Evolutionary conservation across 2,329 filamentous ascomycete genomes (phyloP).

Genomic region (Ceratocystis variospora): DNA sequence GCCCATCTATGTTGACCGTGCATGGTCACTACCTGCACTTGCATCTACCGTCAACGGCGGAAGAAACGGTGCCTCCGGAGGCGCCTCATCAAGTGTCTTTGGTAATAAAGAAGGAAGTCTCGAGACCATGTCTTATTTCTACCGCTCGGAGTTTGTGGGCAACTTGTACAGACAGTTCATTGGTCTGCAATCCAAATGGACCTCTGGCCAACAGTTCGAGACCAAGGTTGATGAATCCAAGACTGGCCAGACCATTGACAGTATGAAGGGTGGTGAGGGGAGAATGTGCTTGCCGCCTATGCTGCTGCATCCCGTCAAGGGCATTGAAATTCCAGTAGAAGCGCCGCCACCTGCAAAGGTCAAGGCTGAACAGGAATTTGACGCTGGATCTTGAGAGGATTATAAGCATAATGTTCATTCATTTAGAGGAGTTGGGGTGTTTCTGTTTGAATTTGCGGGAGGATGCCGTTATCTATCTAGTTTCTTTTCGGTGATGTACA

Average conservation of each 20-base stretch:
- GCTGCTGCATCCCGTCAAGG: slow-evolving; percentile 79
- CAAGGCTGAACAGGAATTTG: slow-evolving; percentile 28
- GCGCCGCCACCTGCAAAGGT: slow-evolving; percentile 36
- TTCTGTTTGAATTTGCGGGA: slow-evolving; percentile 3
- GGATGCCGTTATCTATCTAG: background rate
- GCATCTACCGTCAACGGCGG: slow-evolving; percentile 70
- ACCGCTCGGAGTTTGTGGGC: slow-evolving; percentile 67
- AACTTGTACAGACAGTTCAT: slow-evolving; percentile 79
- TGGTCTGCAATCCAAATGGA: slow-evolving; percentile 64
- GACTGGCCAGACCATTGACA: slow-evolving; percentile 34
- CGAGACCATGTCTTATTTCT: slow-evolving; percentile 79
- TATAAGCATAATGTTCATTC: background rate
- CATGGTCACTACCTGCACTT: slow-evolving; percentile 69
- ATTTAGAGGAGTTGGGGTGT: slow-evolving; percentile 2
- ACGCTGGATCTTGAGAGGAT: slow-evolving; percentile 32
- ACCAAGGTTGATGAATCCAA: slow-evolving; percentile 39
- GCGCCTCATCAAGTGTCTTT: slow-evolving; percentile 57
- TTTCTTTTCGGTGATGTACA: background rate
- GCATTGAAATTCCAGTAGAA: slow-evolving; percentile 52
- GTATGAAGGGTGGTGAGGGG: slow-evolving; percentile 56
- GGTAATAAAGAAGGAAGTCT: slow-evolving; percentile 85
- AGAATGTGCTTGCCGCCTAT: slow-evolving; percentile 86
- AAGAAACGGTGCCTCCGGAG: slow-evolving; percentile 60
- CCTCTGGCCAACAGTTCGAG: slow-evolving; percentile 66
- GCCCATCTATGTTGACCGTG: slow-evolving; percentile 72